Conservation (phyloP, 441 rosid genomes). For the Adansonia gregorii region DNA sequence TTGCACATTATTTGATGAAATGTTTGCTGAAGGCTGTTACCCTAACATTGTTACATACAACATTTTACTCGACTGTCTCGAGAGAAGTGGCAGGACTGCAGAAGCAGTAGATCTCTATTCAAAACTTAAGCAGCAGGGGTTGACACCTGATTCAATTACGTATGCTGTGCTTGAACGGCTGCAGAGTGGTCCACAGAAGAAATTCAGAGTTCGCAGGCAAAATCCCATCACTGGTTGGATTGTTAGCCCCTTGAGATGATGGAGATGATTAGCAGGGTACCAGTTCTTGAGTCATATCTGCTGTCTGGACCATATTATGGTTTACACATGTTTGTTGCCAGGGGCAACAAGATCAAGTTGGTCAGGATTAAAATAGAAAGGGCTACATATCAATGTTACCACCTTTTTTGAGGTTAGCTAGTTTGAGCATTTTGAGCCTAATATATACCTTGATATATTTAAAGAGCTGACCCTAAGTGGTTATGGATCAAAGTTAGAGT, state of each 20-base stretch:
- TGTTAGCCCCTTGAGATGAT: constrained; percentile 73
- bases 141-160: constrained; percentile 87
- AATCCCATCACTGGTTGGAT: constrained; percentile 94
- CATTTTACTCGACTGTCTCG: constrained; percentile 84
- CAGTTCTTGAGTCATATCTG: too few relatives aligned
- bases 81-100: constrained; percentile 79
- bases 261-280: not conserved
- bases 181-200: constrained; percentile 75
- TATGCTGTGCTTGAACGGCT: constrained; percentile 75
- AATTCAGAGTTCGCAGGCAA: constrained; percentile 68
- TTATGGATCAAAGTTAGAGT: constrained; percentile 10
- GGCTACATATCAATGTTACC: not conserved
- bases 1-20: constrained; percentile 76
- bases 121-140: constrained; percentile 78
- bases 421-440: not conserved
- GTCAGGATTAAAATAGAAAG: not conserved
- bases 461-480: not conserved
- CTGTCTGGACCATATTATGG: too few relatives aligned
- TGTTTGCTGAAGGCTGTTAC: constrained; percentile 74
- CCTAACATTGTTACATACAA: constrained; percentile 92
- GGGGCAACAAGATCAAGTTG: too few relatives aligned
- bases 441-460: not conserved
- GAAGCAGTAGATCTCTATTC: constrained; percentile 88
- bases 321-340: too few relatives aligned
- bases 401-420: not conserved